A percentile compares a stretch with the other conserved stretches of the same genome.
Evolutionary conservation across 2,329 filamentous ascomycete species (phyloP).

Genomic region (Sporothrix schenckii): DNA sequence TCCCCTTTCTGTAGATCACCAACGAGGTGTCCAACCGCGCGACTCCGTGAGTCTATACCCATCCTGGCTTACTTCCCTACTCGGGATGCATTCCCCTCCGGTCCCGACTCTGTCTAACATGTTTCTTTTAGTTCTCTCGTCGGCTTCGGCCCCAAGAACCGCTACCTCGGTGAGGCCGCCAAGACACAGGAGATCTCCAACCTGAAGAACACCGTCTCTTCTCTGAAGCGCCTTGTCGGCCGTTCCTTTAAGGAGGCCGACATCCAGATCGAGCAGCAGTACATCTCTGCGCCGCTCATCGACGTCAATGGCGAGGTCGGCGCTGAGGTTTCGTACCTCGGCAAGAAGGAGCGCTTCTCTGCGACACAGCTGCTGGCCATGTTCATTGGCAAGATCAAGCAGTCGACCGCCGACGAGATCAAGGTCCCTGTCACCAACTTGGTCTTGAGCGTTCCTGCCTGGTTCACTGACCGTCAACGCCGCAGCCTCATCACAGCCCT

Average conservation of each 20-base stretch:
- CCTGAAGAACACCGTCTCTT: constrained; percentile 96
- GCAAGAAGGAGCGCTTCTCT: constrained; percentile 95
- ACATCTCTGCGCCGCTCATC: constrained; percentile 79
- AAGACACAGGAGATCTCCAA: constrained; percentile 99
- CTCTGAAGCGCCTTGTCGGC: constrained; percentile 88
- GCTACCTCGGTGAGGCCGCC: constrained; percentile 91
- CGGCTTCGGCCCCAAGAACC: constrained; percentile 89
- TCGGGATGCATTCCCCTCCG: not conserved
- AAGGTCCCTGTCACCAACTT: constrained; percentile 90
- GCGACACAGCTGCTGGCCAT: constrained; percentile 91
- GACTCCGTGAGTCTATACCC: constrained; percentile 76
- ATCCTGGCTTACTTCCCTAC: not conserved
- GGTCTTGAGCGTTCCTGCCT: constrained; percentile 90
- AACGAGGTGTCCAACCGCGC: constrained; percentile 99
- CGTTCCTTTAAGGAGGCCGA: constrained; percentile 87
- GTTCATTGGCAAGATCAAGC: constrained; percentile 93
- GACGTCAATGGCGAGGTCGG: constrained; percentile 94
- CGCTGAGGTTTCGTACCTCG: constrained; percentile 88
- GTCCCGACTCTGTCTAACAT: not conserved
- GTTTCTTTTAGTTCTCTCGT: constrained; percentile 62
- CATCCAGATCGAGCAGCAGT: constrained; percentile 89
- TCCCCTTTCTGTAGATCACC: constrained; percentile 68
- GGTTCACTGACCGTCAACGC: constrained; percentile 96
- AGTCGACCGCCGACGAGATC: constrained; percentile 82
- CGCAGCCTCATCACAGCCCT: constrained; percentile 86